A percentile compares a stretch with the other conserved stretches of the same genome.
These are phyloP conservation scores for Colletotrichum navitas DNA, from an alignment of 2,329 filamentous ascomycete genomes.

Conservation along the genomic window DNA sequence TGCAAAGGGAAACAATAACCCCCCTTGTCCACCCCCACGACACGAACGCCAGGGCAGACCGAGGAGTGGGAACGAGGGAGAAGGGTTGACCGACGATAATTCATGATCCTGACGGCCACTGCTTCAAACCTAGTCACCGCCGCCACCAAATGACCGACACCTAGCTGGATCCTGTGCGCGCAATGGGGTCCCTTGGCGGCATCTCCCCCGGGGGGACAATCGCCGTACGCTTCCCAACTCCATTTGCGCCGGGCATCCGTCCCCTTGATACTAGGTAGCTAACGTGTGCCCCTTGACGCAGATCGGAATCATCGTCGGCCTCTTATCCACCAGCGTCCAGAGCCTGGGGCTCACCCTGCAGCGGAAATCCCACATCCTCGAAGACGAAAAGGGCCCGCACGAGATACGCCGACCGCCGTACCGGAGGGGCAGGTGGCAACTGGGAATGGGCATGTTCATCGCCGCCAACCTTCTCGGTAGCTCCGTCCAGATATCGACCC, in stretches of 20 bases:
- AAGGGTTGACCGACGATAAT: slow-evolving; percentile 27
- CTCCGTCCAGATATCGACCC: slow-evolving; percentile 95
- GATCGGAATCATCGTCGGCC: slow-evolving; percentile 93
- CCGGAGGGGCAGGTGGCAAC: slow-evolving; percentile 91
- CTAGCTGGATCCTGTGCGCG: slow-evolving; percentile 52
- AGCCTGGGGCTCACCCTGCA: slow-evolving; percentile 95
- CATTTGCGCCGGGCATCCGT: slow-evolving; percentile 8
- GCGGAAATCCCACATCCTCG: slow-evolving; percentile 96
- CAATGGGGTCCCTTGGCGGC: slow-evolving; percentile 80
- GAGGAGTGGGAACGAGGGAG: slow-evolving; percentile 12
- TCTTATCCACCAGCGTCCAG: slow-evolving; percentile 94
- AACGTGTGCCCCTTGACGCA: slow-evolving; percentile 54
- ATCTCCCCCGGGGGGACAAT: slow-evolving; percentile 84
- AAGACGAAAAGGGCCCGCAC: slow-evolving; percentile 90
- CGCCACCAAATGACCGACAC: slow-evolving; percentile 63
- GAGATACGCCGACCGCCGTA: slow-evolving; percentile 88
- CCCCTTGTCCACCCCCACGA: not conserved
- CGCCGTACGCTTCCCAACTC: slow-evolving; percentile 66
- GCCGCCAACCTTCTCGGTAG: slow-evolving; percentile 94
- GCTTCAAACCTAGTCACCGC: slow-evolving; percentile 41
- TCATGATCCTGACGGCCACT: slow-evolving; percentile 33
- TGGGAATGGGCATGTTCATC: slow-evolving; percentile 98
- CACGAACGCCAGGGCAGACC: slow-evolving; percentile 18
- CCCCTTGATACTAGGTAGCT: slow-evolving; percentile 15
- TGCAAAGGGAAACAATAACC: slow-evolving; percentile 17